Evolutionary conservation across 2,329 filamentous ascomycete genomes (phyloP).

Genomic region (Ascochyta koolunga): DNA sequence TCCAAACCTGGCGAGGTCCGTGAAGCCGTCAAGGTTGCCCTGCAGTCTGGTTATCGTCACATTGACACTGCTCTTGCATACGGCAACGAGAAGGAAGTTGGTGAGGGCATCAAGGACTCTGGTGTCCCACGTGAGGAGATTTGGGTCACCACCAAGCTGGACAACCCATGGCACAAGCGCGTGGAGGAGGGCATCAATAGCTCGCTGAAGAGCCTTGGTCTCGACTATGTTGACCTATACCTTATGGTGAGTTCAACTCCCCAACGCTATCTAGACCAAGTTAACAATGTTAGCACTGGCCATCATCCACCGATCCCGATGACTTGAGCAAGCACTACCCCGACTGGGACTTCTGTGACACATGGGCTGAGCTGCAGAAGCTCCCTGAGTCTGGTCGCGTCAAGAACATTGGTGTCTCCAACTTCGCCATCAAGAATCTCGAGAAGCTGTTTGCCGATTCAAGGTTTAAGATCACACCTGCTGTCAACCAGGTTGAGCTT

Average conservation of each 20-base stretch:
- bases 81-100: slow-evolving; percentile 77
- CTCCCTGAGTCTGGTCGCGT: slow-evolving; percentile 72
- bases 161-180: slow-evolving; percentile 73
- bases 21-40: slow-evolving; percentile 72
- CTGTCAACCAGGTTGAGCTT: slow-evolving; percentile 83
- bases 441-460: slow-evolving; percentile 73
- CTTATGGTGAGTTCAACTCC: slow-evolving; percentile 57
- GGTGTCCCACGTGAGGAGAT: slow-evolving; percentile 70
- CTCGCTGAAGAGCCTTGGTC: slow-evolving; percentile 66
- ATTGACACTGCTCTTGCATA: slow-evolving; percentile 80
- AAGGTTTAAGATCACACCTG: slow-evolving; percentile 66
- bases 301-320: slow-evolving; percentile 66
- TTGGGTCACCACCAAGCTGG: slow-evolving; percentile 81
- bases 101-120: slow-evolving; percentile 70
- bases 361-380: slow-evolving; percentile 76
- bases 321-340: slow-evolving; percentile 70
- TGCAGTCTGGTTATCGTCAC: slow-evolving; percentile 73
- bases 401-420: slow-evolving; percentile 82
- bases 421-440: slow-evolving; percentile 81
- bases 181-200: slow-evolving; percentile 66
- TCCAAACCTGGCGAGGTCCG: slow-evolving; percentile 72
- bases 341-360: slow-evolving; percentile 84
- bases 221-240: slow-evolving; percentile 73
- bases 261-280: background rate
- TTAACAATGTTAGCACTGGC: slow-evolving; percentile 58